These are phyloP conservation scores for Pythium utonaiense DNA, from an alignment of 352 stramenopile species.

Conservation along the genomic window DNA sequence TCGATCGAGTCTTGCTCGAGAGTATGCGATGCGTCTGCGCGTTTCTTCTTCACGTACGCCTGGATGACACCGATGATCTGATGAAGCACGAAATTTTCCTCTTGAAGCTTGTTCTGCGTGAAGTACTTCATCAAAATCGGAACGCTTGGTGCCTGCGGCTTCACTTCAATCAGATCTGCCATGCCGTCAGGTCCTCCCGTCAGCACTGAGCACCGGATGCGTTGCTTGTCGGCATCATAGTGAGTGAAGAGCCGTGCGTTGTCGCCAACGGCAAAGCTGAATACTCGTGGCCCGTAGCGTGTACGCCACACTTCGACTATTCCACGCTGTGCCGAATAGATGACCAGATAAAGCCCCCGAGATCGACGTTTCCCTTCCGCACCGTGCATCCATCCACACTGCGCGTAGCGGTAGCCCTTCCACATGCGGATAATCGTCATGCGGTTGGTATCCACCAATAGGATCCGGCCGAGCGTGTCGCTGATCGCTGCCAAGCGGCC, in stretches of 20 bases:
- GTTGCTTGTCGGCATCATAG: slow-evolving; percentile 31
- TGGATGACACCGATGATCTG: slow-evolving; percentile 73
- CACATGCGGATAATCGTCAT: slow-evolving; percentile 86
- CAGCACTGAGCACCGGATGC: slow-evolving; percentile 56
- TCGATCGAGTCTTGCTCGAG: slow-evolving; percentile 51
- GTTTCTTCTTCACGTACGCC: slow-evolving; percentile 69
- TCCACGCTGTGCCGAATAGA: slow-evolving; percentile 79
- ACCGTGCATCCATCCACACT: slow-evolving; percentile 80
- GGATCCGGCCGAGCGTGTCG: slow-evolving; percentile 70
- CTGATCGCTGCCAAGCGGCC: slow-evolving; percentile 65
- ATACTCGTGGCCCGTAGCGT: slow-evolving; percentile 69
- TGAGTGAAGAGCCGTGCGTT: slow-evolving; percentile 65
- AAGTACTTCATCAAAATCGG: slow-evolving; percentile 82
- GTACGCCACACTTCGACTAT: slow-evolving; percentile 84
- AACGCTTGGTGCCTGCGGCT: slow-evolving; percentile 45
- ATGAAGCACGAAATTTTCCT: slow-evolving; percentile 83
- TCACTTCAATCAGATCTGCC: slow-evolving; percentile 61
- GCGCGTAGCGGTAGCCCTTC: slow-evolving; percentile 85
- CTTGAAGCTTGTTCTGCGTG: slow-evolving; percentile 80
- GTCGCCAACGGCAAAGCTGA: slow-evolving; percentile 66
- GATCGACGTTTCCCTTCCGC: slow-evolving; percentile 42
- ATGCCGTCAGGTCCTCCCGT: slow-evolving; percentile 23
- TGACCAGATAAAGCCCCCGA: slow-evolving; percentile 72
- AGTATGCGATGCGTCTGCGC: slow-evolving; percentile 27
- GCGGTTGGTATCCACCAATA: slow-evolving; percentile 72